Base-by-base conservation (phyloP, 2,329 filamentous ascomycete species). In the Pseudogymnoascus sp. region DNA sequence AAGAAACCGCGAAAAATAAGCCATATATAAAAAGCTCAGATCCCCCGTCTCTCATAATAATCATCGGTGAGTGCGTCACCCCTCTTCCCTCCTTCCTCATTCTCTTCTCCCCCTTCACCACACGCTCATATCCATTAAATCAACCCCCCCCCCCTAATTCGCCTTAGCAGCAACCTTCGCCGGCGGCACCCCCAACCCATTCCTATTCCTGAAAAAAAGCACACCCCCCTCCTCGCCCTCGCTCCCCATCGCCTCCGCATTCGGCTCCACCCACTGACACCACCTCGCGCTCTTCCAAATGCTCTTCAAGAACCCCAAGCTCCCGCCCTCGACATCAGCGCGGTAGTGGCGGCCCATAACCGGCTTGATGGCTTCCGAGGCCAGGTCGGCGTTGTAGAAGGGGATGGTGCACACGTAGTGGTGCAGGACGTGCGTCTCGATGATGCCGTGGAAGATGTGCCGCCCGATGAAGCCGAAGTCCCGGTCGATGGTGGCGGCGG, bases 191-290 rank as follows among this genome's bases (percentile, higher is more conserved):
- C 95, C 95, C 23, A 96, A 79, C 19, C 91, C 90, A 78, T 97
- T 99, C 71, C 83, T 83, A 83, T 99, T 99, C 74, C 93, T 87
- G 88, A 90, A 99, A 85, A 99, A 97, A 63, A 96, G 78, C 31
- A 99, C 88, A 66, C 89, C 87, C 80, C 91, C 89, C 75, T 87
- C 88, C 71, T 93, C 87, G 35, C 91, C 93, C 74, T 86, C 78
- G 61, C 92, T 90, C 62, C 86, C 91, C 10, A 44, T 0, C 17
- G 3, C 13, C 19, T 26, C 11, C 71, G 86, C 89, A 73, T 86
- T 92, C 63, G 93, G 91, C 86, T 99, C 95, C 67, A 99, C 93
- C 91, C 92, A 99, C 77, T 97, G 92, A 84, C 95, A 99, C 86
- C 83, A 86, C 66, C 95, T 87, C 47, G 90, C 86, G 71, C 85